Conservation (phyloP, 208 protist species). For the Herpetomonas samuelpessoai region DNA sequence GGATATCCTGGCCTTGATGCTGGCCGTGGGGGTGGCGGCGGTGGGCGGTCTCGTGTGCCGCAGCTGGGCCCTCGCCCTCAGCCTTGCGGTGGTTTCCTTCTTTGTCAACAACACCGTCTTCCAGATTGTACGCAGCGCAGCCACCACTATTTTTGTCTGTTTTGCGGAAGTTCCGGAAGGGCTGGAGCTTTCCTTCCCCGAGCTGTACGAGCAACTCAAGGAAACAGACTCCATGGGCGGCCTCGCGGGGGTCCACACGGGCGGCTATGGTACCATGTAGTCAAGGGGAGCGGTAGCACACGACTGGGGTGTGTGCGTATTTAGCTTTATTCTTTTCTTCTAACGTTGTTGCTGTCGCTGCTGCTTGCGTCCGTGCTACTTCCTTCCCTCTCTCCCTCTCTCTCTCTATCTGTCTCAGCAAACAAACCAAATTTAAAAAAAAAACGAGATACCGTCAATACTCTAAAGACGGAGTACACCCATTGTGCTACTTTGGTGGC, state of each 20-base stretch:
- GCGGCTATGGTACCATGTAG: conserved; percentile 4
- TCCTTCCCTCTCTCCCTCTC: too few species aligned
- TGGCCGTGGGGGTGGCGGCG: conserved; percentile 18
- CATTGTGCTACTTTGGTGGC: too few species aligned
- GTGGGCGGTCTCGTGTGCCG: conserved; percentile 24
- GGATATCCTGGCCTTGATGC: conserved; percentile 28
- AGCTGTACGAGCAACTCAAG: conserved; percentile 47
- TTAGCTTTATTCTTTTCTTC: too few species aligned
- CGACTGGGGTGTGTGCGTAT: background rate
- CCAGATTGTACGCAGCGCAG: conserved; percentile 43
- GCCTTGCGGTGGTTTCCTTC: conserved; percentile 43
- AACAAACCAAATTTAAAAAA: too few species aligned
- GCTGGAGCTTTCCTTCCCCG: conserved; percentile 54
- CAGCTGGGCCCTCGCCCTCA: conserved; percentile 12
- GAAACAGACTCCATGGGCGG: conserved; percentile 18
- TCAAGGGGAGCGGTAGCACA: background rate
- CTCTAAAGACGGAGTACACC: too few species aligned
- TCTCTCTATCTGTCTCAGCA: too few species aligned
- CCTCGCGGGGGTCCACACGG: background rate
- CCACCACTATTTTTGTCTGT: conserved; percentile 84
- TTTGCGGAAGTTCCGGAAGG: conserved; percentile 76
- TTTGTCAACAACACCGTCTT: conserved; percentile 52
- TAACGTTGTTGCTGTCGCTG: too few species aligned
- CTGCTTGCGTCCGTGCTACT: too few species aligned
- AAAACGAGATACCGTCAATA: too few species aligned